Evolutionary conservation across 148 eudicot genomes (phyloP).

Genomic region (Euryodendron excelsum): DNA sequence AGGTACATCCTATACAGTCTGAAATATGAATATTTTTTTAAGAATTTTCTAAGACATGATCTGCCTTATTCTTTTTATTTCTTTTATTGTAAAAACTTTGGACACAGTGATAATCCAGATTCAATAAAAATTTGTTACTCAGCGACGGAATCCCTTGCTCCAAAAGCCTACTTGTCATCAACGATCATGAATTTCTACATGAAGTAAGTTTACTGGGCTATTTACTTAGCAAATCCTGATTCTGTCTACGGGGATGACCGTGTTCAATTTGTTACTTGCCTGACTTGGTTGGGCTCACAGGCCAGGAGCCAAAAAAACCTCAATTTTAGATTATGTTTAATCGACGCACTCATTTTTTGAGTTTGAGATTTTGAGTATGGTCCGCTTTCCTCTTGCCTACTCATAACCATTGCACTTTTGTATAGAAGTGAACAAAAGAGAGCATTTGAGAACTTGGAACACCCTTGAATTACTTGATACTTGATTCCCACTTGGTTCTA

Average conservation of each 20-base stretch:
- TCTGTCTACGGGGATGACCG: background rate
- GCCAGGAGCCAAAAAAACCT: background rate
- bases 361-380: background rate
- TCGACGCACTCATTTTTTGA: background rate
- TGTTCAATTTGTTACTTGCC: background rate
- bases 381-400: background rate
- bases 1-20: constrained; percentile 46
- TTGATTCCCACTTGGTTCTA: background rate
- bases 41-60: background rate
- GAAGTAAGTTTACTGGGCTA: constrained; percentile 40
- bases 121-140: constrained; percentile 61
- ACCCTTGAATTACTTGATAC: too few relatives aligned
- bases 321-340: background rate
- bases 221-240: background rate
- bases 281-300: background rate
- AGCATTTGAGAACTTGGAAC: too few relatives aligned
- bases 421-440: too few relatives aligned
- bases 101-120: constrained; percentile 64
- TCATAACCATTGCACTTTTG: background rate
- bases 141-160: constrained; percentile 72
- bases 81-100: constrained; percentile 6
- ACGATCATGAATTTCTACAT: constrained; percentile 87
- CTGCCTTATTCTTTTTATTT: background rate
- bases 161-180: constrained; percentile 74
- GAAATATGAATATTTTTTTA: constrained; percentile 8